These are phyloP conservation scores for Aureococcus anophagefferens DNA, from an alignment of 108 stramenopile species.

Conservation along the genomic window DNA sequence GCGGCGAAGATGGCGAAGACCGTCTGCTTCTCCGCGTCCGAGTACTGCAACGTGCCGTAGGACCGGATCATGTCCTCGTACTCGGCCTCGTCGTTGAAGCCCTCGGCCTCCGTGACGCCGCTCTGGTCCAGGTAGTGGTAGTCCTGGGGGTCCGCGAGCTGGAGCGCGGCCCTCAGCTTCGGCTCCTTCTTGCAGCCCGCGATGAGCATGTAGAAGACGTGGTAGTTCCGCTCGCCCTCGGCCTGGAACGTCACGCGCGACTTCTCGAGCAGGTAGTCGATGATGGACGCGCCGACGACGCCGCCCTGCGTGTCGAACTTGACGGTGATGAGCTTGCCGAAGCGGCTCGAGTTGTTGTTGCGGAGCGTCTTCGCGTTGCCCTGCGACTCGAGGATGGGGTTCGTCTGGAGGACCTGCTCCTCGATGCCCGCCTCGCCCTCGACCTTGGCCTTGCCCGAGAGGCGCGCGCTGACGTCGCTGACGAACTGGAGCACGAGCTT, in stretches of 20 bases:
- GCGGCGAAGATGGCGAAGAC: slow-evolving; percentile 26
- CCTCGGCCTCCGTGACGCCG: slow-evolving; percentile 32
- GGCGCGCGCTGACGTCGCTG: slow-evolving; percentile 21
- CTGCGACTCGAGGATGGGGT: slow-evolving; percentile 97
- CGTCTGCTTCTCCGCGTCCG: slow-evolving; percentile 9
- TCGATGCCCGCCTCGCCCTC: slow-evolving; percentile 63
- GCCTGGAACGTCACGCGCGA: slow-evolving; percentile 80
- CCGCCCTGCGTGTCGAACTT: slow-evolving; percentile 37
- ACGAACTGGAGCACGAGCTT: slow-evolving; percentile 59
- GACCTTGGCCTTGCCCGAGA: background rate
- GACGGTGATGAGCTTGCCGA: too few species aligned
- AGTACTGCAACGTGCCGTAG: slow-evolving; percentile 23
- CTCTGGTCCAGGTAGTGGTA: slow-evolving; percentile 38
- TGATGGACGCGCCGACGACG: slow-evolving; percentile 47
- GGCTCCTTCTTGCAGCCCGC: slow-evolving; percentile 51
- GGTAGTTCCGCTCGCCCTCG: slow-evolving; percentile 91
- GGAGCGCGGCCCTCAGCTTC: slow-evolving; percentile 22
- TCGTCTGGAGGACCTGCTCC: slow-evolving; percentile 85
- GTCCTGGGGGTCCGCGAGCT: slow-evolving; percentile 33
- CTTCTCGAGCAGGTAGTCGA: slow-evolving; percentile 91
- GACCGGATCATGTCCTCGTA: slow-evolving; percentile 28
- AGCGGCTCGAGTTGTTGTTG: too few species aligned
- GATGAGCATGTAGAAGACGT: slow-evolving; percentile 96
- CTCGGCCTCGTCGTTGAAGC: slow-evolving; percentile 39
- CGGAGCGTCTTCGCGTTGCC: too few species aligned